These are phyloP conservation scores for Rhizophora mangle DNA, from an alignment of 345 rosid genomes.

Conservation along the genomic window DNA sequence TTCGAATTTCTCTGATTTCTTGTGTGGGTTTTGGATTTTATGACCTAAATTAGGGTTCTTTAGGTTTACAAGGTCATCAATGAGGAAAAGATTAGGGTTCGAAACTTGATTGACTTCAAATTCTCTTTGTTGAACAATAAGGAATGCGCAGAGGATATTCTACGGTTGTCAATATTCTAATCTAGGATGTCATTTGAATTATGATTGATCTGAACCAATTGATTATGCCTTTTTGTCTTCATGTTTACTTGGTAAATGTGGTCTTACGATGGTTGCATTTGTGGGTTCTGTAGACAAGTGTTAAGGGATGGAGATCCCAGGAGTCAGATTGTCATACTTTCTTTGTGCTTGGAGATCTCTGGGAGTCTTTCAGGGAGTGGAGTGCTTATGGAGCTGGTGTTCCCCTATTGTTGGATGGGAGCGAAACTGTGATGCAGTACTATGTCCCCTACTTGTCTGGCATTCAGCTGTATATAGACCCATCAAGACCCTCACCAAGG, in stretches of 20 bases:
- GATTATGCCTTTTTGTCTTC: background rate
- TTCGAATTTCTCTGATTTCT: background rate
- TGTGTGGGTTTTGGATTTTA: background rate
- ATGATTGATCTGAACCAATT: too few species aligned
- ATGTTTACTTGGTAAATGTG: background rate
- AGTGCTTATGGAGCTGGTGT: conserved; percentile 95
- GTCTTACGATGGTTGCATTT: conserved; percentile 9
- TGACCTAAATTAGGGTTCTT: background rate
- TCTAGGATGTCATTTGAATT: background rate
- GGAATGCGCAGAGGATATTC: too few species aligned
- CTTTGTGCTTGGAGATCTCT: conserved; percentile 67
- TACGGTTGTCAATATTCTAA: too few species aligned
- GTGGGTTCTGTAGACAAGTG: conserved; percentile 45
- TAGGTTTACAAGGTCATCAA: background rate
- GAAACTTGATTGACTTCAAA: too few species aligned
- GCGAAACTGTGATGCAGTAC: conserved; percentile 74
- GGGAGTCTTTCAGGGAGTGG: conserved; percentile 90
- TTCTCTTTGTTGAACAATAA: too few species aligned
- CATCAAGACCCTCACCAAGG: conserved; percentile 39
- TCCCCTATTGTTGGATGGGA: conserved; percentile 66
- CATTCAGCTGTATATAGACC: conserved; percentile 72
- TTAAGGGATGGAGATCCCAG: conserved; percentile 46
- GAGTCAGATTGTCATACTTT: conserved; percentile 46
- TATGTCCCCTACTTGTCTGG: conserved; percentile 92
- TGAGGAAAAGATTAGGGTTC: background rate